A percentile compares a stretch with the other conserved stretches of the same genome.
Evolutionary conservation across 2,329 filamentous ascomycete genomes (phyloP).

Genomic region (Claviceps arundinis): DNA sequence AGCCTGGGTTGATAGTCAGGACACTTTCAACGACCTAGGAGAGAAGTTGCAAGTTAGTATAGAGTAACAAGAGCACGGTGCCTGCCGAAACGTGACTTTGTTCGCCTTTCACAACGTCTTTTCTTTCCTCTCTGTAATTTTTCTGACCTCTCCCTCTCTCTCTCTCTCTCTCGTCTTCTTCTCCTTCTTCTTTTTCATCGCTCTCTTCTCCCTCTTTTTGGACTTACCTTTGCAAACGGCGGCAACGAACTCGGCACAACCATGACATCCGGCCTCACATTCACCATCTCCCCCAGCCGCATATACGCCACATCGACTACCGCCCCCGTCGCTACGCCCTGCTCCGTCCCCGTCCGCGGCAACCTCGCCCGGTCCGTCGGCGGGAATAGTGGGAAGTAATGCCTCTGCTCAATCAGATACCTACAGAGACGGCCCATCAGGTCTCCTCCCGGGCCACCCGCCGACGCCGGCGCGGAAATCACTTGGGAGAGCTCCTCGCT

Average conservation of each 20-base stretch:
- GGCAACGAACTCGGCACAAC: conserved; percentile 71
- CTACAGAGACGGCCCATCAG: conserved; percentile 58
- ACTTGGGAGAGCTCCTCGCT: conserved; percentile 45
- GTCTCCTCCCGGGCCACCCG: conserved; percentile 25
- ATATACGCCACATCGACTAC: conserved; percentile 74
- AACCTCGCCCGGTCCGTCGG: conserved; percentile 55
- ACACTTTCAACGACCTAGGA: conserved; percentile 77
- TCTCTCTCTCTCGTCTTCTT: not conserved
- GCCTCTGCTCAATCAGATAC: conserved; percentile 76
- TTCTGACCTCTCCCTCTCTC: not conserved
- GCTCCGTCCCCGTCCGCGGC: conserved; percentile 48
- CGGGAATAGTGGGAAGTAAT: conserved; percentile 84
- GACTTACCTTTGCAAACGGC: conserved; percentile 71
- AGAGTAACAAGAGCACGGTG: not conserved
- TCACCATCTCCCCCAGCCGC: conserved; percentile 83
- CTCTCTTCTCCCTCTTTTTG: not conserved
- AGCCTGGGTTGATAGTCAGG: conserved; percentile 80
- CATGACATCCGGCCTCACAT: conserved; percentile 72
- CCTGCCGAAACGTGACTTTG: not conserved
- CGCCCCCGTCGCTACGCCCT: conserved; percentile 54
- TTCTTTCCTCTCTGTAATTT: not conserved
- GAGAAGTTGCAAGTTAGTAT: conserved; percentile 6
- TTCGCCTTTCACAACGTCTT: not conserved
- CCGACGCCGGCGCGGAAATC: not conserved
- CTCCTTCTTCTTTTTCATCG: not conserved